A percentile compares a stretch with the other conserved stretches of the same genome.
Conservation (phyloP, 106 monocot species). For the Dioscorea alata region DNA sequence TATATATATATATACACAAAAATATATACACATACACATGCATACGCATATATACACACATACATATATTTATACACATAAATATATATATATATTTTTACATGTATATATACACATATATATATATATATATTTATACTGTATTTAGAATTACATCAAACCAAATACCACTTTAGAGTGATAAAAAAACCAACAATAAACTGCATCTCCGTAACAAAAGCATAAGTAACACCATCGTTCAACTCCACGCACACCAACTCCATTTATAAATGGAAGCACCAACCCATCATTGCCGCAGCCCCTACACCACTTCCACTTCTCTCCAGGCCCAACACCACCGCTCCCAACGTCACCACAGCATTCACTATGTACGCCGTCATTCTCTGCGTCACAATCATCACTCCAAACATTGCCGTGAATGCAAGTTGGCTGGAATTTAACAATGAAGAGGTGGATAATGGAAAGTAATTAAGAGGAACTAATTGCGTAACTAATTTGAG, state of each 20-base stretch:
- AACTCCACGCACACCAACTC: slow-evolving; percentile 30
- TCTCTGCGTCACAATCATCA: slow-evolving; percentile 33
- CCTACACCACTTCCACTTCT: slow-evolving; percentile 1
- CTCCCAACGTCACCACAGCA: slow-evolving; percentile 33
- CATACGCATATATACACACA: too few species aligned
- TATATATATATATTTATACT: too few species aligned
- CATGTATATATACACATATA: too few species aligned
- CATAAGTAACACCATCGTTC: slow-evolving; percentile 23
- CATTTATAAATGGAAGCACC: slow-evolving; percentile 33
- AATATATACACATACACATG: too few species aligned
- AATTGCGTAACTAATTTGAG: too few species aligned
- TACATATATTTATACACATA: too few species aligned
- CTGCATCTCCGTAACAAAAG: slow-evolving; percentile 47
- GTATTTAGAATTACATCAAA: too few species aligned
- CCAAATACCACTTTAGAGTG: too few species aligned
- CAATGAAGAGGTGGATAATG: slow-evolving; percentile 56
- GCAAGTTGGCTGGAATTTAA: slow-evolving; percentile 43
- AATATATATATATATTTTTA: too few species aligned
- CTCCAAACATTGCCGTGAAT: slow-evolving; percentile 47
- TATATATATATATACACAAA: too few species aligned
- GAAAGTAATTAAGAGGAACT: slow-evolving; percentile 29
- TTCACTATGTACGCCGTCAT: slow-evolving; percentile 40
- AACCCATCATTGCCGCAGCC: slow-evolving; percentile 25
- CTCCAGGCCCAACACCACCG: slow-evolving; percentile 27
- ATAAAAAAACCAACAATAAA: slow-evolving; percentile 22